Evolutionary conservation across 495 filamentous ascomycete genomes (phyloP), one percentile per base, ranked within the genome.

Genomic region (Polyplosphaeria fusca): DNA sequence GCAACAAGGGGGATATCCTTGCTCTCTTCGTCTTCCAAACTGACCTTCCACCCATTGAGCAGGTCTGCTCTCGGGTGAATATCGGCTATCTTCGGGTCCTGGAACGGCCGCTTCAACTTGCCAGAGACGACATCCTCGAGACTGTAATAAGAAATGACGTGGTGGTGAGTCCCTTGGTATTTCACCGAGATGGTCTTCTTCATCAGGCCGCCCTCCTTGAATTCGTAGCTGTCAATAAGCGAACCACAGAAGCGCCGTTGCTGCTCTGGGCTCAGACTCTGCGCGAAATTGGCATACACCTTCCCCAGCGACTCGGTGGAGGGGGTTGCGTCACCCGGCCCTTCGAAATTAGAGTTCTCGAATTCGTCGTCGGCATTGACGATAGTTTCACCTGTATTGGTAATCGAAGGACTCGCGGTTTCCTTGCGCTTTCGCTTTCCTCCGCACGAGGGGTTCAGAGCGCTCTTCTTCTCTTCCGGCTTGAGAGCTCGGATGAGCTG

Each of bases 141-240:
- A 32, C 74, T 87, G 74, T 95, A 96, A 68, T 96, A 96, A 0
- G 86, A 92, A 37, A 95, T 88, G 45, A 96, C 72, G 61, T 94
- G 89, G 67, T 92, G 90, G 3, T 79, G 81, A 4, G 87, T 73
- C 5, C 82, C 82, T 16, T 82, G 71, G 41, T 87, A 79, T 2
- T 78, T 83, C 23, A 96, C 80, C 52, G 84, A 89, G 67, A 95
- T 88, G 0, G 91, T 95, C 77, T 95, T 96, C 75, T 96, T 96
- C 24, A 95, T 82, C 52, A 96, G 70, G 0, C 91, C 91, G 1
- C 83, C 80, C 38, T 83, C 78, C 71, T 90, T 92, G 78, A 95
- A 96, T 20, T 82, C 83, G 68, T 95, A 95, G 0, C 86, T 89
- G 70, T 95, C 89, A 2, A 88, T 77, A 23, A 95, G 76, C 5